These are phyloP conservation scores for Mrakia gelida DNA, from an alignment of 768 basidiomycete species.

Conservation along the genomic window DNA sequence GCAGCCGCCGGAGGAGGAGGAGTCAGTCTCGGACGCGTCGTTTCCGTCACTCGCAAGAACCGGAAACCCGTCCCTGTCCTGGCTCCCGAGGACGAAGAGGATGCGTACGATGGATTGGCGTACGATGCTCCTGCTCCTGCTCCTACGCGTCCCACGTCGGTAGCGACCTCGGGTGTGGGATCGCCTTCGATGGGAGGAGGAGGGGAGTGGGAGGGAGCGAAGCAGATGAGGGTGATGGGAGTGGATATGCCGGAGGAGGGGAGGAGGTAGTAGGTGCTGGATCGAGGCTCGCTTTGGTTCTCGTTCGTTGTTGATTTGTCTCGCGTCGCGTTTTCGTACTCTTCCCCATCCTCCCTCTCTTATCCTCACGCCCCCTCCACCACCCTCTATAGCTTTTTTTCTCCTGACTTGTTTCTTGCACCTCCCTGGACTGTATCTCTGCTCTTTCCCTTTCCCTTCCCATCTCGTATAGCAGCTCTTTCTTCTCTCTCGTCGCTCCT, in stretches of 20 bases:
- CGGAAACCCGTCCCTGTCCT: slow-evolving; percentile 18
- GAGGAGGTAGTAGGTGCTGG: not conserved
- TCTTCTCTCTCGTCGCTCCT: no score
- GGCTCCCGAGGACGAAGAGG: not conserved
- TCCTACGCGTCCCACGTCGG: not conserved
- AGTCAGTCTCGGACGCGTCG: not conserved
- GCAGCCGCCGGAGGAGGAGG: not conserved
- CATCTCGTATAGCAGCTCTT: not conserved
- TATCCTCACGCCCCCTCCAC: no score
- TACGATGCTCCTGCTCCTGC: slow-evolving; percentile 4
- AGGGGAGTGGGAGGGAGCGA: slow-evolving; percentile 12
- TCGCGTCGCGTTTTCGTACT: not conserved
- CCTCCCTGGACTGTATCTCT: not conserved
- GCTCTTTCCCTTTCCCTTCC: not conserved
- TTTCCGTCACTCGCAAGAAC: not conserved
- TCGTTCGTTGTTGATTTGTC: not conserved
- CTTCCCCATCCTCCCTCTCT: not conserved
- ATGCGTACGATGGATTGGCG: slow-evolving; percentile 14
- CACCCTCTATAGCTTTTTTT: not conserved
- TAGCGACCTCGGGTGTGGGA: not conserved
- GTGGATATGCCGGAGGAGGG: slow-evolving; percentile 7
- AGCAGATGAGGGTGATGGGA: slow-evolving; percentile 6
- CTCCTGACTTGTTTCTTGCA: not conserved
- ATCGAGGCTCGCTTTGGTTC: no score
- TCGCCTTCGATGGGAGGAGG: not conserved